Base-by-base conservation (phyloP, 1,139 yeast species). In the Pneumocystis jirovecii region DNA sequence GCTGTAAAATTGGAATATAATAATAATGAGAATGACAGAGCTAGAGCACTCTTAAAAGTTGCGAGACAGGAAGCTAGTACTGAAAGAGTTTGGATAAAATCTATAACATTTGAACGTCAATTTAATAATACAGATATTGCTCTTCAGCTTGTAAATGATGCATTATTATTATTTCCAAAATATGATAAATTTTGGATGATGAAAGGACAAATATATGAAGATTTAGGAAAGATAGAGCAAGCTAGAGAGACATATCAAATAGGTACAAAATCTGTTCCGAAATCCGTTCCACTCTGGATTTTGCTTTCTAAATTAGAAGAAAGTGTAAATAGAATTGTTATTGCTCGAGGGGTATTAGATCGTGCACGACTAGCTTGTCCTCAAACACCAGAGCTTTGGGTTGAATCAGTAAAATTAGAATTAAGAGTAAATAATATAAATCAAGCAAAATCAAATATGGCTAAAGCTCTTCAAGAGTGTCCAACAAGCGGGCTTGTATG, bases 271-370 rank as follows among this genome's bases (percentile, higher is more conserved):
- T 70, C 70, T 0, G 76, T 85, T 62, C 83, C 86, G 0, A 63
- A 73, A 0, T 76, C 77, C 1, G 73, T 78, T 0, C 70, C 75
- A 0, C 69, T 89, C 6, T 89, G 96, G 95, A 73, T 83, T 0
- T 68, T 76, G 2, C 73, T 84, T n/a, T 78, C 90, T 0, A 70
- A 73, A 1, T 68, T 83, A 1, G 87, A 85, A 68, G 82, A 80
- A 65, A 65, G 72, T 0, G 69, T 73, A 6, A 73, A 80, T 6
- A 77, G 80, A 8, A 67, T 74, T 1, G 81, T 85, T 3, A 79
- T 83, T 67, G 93, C 96, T 0, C 81, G 96, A 66, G 85, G 96
- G 0, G 78, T 82, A 1, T 74, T 90, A 19, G 97, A 89, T 70
- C 77, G 83, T 45, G 96, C 89, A 0, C 74, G 88, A 2, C 70